Base-by-base conservation (phyloP, 352 stramenopile genomes). In the Pythium guiyangense region DNA sequence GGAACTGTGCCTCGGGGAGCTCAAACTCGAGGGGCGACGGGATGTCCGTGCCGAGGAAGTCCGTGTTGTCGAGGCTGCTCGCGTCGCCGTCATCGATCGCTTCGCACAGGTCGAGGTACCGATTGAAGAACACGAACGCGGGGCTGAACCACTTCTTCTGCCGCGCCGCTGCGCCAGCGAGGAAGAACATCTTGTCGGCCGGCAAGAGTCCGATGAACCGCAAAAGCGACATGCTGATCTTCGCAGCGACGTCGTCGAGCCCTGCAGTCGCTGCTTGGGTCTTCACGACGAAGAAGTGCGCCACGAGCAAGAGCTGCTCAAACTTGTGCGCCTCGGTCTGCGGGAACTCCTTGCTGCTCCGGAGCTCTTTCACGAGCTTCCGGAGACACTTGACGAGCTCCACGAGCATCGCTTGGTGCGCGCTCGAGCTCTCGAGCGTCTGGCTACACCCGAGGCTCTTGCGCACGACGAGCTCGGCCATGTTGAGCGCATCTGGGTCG, bases 101-200 rank as follows among this genome's bases (percentile, higher is more conserved):
- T 70, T 98, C 94, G 40, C 84, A 94, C 39, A 98, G 63, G 61
- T 98, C 94, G 11, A 98, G 63, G 70, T 98, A 98, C 15, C 91
- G 82, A 62, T 98, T 98, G 65, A 98, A 92, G 49, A 97, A 92
- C 52, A 98, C 89, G 55, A 98, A 98, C 8, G 92, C 94, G 4
- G 96, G 74, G 49, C 87, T 97, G 29, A 94, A 70, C 74, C 92
- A 93, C 51, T 96, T 94, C 49, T 92, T 84, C 62, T 97, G 79
- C 9, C 83, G 73, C 25, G 84, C 79, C 0, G 88, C 79, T 0
- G 62, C 70, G 0, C 94, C 93, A 2, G 94, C 94, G 40, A 96
- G 66, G 63, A 86, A 98, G 60, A 98, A 98, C 70, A 95, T 94
- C 66, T 98, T 98, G 77, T 98, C 94, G n/a, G 79, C 69, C 4